These are phyloP conservation scores for Cordyceps farinosa DNA, from an alignment of 2,329 filamentous ascomycete genomes.

Conservation along the genomic window DNA sequence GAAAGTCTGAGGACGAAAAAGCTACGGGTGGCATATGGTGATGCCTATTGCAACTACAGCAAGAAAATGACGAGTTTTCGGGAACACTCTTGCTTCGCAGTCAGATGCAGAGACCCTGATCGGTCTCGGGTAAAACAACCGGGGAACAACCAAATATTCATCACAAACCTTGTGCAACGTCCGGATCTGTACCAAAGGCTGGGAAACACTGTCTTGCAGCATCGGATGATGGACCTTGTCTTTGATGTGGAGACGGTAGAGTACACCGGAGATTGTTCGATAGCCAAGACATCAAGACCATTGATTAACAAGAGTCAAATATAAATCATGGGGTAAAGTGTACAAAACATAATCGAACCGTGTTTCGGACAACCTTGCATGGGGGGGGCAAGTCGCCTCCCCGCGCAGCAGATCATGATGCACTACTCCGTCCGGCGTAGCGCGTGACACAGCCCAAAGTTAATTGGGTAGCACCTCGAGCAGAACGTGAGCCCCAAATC, in stretches of 20 bases:
- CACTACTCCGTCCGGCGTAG: no score
- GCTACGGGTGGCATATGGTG: no score
- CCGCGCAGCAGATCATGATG: no score
- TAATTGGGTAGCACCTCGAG: not conserved
- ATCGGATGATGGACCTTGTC: constrained; percentile 16
- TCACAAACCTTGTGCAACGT: constrained; percentile 21
- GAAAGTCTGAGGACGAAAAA: no score
- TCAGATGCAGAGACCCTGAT: not conserved
- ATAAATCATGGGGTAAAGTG: no score
- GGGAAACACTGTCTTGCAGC: constrained; percentile 18
- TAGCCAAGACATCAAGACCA: not conserved
- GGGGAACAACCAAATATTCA: constrained; percentile 25
- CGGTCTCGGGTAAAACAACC: not conserved
- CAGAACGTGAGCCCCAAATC: not conserved
- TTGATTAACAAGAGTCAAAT: no score
- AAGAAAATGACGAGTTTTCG: not conserved
- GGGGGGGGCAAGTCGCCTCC: no score
- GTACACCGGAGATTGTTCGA: constrained; percentile 24
- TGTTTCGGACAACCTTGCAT: no score
- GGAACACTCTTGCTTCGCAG: not conserved
- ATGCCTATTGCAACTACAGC: no score
- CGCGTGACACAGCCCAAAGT: not conserved
- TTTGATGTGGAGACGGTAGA: constrained; percentile 23
- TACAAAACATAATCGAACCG: no score
- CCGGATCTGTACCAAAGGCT: constrained; percentile 20